These are phyloP conservation scores for Yamadazyma atlantica DNA, from an alignment of 1,139 yeast species.

Conservation along the genomic window DNA sequence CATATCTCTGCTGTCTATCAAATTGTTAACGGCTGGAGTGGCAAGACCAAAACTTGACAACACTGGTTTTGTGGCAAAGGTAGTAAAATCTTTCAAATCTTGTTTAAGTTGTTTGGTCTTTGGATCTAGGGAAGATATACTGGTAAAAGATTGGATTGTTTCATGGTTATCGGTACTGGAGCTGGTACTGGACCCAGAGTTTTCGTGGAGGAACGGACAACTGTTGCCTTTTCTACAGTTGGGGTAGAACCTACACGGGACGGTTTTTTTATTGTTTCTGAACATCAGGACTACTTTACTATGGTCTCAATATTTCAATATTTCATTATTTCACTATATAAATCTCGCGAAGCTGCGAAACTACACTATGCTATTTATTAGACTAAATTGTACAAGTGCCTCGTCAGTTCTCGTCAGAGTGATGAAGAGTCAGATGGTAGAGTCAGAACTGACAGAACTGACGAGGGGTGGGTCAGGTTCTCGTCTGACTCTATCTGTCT, in stretches of 20 bases:
- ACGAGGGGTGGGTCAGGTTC: too few species aligned
- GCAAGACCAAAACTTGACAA: conserved; percentile 29
- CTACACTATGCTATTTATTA: too few species aligned
- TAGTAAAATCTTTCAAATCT: conserved; percentile 13
- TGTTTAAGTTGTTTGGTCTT: conserved; percentile 14
- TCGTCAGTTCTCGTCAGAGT: too few species aligned
- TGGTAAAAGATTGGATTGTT: conserved; percentile 9
- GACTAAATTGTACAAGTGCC: too few species aligned
- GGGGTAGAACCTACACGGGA: conserved; percentile 16
- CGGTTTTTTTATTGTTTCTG: conserved; percentile 3
- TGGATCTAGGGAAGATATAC: conserved; percentile 10
- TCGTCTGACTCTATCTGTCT: too few species aligned
- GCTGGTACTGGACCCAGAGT: neutral
- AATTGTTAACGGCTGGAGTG: conserved; percentile 26
- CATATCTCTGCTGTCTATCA: conserved; percentile 53
- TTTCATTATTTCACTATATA: too few species aligned
- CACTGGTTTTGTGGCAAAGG: conserved; percentile 17
- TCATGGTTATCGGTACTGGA: neutral
- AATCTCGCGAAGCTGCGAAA: too few species aligned
- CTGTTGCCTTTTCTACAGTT: conserved; percentile 17
- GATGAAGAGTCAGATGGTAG: too few species aligned
- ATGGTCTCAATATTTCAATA: too few species aligned
- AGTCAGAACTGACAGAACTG: too few species aligned
- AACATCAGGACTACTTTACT: too few species aligned
- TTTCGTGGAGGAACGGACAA: conserved; percentile 17